These are phyloP conservation scores for Aspergillus sp. DNA, from an alignment of 2,329 filamentous ascomycete genomes.

Conservation along the genomic window DNA sequence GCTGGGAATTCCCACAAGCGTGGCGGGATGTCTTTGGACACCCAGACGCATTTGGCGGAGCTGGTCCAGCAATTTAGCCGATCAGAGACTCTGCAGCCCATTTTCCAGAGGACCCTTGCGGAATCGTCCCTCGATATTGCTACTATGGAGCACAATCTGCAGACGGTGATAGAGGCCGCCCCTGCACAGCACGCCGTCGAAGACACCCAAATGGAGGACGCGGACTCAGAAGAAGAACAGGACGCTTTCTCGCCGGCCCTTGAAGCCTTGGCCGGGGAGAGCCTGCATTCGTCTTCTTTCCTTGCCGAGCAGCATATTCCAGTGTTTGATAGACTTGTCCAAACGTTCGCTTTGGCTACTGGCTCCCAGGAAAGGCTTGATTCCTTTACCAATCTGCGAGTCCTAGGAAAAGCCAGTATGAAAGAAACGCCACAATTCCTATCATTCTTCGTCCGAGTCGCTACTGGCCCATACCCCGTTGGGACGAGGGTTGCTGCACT, in stretches of 20 bases:
- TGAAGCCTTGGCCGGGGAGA: conserved; percentile 22
- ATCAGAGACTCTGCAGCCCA: conserved; percentile 48
- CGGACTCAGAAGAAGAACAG: conserved; percentile 15
- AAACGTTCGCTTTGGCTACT: conserved; percentile 27
- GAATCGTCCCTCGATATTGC: conserved; percentile 64
- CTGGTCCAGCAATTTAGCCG: conserved; percentile 59
- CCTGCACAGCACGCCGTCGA: conserved; percentile 41
- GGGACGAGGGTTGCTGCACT: conserved; percentile 61
- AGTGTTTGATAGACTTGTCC: conserved; percentile 29
- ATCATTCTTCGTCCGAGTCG: conserved; percentile 66
- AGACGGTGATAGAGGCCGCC: conserved; percentile 56
- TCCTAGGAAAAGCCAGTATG: conserved; percentile 34
- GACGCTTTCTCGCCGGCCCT: conserved; percentile 25
- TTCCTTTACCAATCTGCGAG: conserved; percentile 27
- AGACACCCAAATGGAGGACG: conserved; percentile 44
- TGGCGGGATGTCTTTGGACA: conserved; percentile 29
- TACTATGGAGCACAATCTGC: conserved; percentile 63
- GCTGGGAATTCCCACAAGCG: conserved; percentile 40
- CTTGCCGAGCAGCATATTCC: conserved; percentile 23
- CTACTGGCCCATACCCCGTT: conserved; percentile 62
- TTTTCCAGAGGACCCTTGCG: conserved; percentile 59
- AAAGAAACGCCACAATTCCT: conserved; percentile 57
- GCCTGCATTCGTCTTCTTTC: conserved; percentile 27
- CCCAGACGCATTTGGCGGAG: conserved; percentile 56
- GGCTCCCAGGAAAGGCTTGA: conserved; percentile 22